Percentiles rank a stretch among this genome's conserved stretches.
These are phyloP conservation scores for Acanthamoeba rhysodes DNA, from an alignment of 208 protist species.

Conservation along the genomic window DNA sequence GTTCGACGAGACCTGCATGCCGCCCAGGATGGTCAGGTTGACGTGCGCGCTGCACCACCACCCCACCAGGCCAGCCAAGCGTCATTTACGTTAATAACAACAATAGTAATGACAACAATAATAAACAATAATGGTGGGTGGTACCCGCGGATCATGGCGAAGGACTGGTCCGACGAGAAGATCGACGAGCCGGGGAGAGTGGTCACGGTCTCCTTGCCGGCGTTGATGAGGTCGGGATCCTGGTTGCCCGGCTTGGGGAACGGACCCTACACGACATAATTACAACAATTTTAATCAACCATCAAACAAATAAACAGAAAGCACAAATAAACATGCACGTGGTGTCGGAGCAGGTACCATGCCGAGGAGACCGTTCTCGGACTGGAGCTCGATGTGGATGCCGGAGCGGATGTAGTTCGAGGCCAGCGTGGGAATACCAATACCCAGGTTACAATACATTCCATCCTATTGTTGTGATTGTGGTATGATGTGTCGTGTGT, in stretches of 20 bases:
- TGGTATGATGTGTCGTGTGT: not conserved
- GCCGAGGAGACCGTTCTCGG: conserved; percentile 95
- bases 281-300: no score
- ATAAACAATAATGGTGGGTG: conserved; percentile 68
- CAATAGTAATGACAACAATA: conserved; percentile 3
- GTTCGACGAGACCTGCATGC: conserved; percentile 95
- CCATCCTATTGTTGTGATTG: conserved; percentile 89
- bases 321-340: no score
- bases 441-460: conserved; percentile 98
- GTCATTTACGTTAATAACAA: not conserved
- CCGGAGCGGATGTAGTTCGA: conserved; percentile 93
- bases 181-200: conserved; percentile 95
- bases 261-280: conserved; percentile 89
- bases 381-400: conserved; percentile 93
- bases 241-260: conserved; percentile 94
- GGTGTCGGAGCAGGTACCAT: conserved; percentile 78
- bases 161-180: conserved; percentile 96
- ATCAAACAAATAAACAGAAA: no score
- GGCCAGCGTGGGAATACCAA: conserved; percentile 97
- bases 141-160: conserved; percentile 97
- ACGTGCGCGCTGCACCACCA: conserved; percentile 92
- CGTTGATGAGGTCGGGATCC: conserved; percentile 97
- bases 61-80: no score
- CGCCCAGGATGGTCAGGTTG: conserved; percentile 97
- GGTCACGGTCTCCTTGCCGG: conserved; percentile 98